Base-by-base conservation (phyloP, 192 early-diverging fungal species). In the Diversispora eburnea region DNA sequence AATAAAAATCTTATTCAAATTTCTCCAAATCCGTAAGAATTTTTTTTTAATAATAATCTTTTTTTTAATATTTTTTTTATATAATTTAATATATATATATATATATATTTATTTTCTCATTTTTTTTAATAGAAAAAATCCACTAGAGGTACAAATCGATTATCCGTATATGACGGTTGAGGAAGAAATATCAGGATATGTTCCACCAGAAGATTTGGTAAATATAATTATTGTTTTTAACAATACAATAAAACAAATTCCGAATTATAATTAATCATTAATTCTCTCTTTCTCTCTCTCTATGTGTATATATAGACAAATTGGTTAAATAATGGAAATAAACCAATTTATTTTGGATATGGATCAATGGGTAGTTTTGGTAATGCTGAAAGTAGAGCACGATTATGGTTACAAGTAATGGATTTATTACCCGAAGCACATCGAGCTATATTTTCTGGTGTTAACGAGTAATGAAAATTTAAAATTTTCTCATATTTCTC, bases 271-370 rank as follows among this genome's bases (percentile, higher is more conserved):
- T 54, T 54, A 10, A 49, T 52, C n/a, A 54, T 54, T 54, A 17
- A 54, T 4, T 54, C 4, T 54, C 12, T 13, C n/a, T 54, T 0
- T 52, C 17, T 52, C 4, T 54, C n/a, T 54, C n/a, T 0, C n/a
- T 17, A 0, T 54, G 12, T 54, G 3, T 54, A 54, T 54, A 54
- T 13, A 54, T 4, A 54, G 51, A 17, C n/a, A 17, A 54, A 54
- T 4, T 58, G 57, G 22, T 58, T 58, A 6, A 2, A 6, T 5
- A 6, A 33, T 22, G 46, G 46, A 48, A 48, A 15, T 3, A 66
- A 66, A 5, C 64, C 64, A 19, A 66, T 66, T 42, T 66, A 66
- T 49, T 66, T 66, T 49, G 64, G 64, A 12, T 66, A 66, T 49
- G 64, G 64, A 47, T 48, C 64, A 48, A 66, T 48, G 42, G 17